Conservation (phyloP, 768 basidiomycete genomes). For the Gymnopilus junonius region DNA sequence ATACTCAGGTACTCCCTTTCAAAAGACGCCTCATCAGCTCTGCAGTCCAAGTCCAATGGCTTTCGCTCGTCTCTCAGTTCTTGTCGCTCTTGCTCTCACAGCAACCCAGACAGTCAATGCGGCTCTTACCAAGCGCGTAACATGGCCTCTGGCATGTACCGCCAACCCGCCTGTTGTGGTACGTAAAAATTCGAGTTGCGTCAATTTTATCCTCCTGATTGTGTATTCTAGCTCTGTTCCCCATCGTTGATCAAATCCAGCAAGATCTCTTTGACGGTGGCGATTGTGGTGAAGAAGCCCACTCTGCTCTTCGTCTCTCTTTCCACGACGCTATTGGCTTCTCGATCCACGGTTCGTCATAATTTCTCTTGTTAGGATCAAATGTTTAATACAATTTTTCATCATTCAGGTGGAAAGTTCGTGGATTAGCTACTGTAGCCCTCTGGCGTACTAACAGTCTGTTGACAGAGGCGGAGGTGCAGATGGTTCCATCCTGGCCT, state of each 20-base stretch:
- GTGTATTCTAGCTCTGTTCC: slow-evolving; percentile 20
- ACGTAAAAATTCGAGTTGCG: background rate
- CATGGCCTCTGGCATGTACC: slow-evolving; percentile 31
- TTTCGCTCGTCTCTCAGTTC: slow-evolving; percentile 23
- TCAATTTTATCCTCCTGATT: background rate
- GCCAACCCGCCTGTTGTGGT: slow-evolving; percentile 29
- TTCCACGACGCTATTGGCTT: slow-evolving; percentile 29
- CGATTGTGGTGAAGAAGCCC: slow-evolving; percentile 37
- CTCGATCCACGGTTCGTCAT: slow-evolving; percentile 22
- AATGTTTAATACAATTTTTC: background rate
- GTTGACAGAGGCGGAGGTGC: slow-evolving; percentile 25
- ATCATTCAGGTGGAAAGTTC: slow-evolving; percentile 17
- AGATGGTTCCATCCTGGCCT: slow-evolving; percentile 31
- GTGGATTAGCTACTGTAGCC: background rate
- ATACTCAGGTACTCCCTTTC: slow-evolving; percentile 18
- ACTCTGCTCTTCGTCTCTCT: slow-evolving; percentile 26
- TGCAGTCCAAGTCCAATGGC: slow-evolving; percentile 17
- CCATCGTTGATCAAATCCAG: slow-evolving; percentile 33
- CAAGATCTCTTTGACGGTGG: slow-evolving; percentile 35
- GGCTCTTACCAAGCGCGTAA: slow-evolving; percentile 25
- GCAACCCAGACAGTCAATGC: slow-evolving; percentile 17
- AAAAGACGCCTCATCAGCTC: slow-evolving; percentile 7
- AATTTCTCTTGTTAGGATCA: background rate
- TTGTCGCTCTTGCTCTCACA: slow-evolving; percentile 21
- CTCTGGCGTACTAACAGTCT: background rate